A percentile compares a stretch with the other conserved stretches of the same genome.
These are phyloP conservation scores for Mycena metata DNA, from an alignment of 768 basidiomycete species.

Conservation along the genomic window DNA sequence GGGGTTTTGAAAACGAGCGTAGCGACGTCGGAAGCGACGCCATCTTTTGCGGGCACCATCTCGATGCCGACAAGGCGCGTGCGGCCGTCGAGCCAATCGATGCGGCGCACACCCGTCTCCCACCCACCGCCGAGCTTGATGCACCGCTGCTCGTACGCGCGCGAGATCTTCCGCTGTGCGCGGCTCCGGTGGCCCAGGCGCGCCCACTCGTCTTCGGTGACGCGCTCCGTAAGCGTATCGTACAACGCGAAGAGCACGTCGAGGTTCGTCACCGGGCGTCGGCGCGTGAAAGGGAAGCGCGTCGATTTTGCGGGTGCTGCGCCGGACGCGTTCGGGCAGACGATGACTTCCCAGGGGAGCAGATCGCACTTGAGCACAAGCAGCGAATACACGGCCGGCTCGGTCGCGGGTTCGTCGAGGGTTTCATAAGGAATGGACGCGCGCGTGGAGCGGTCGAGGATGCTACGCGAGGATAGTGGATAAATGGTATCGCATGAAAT, in stretches of 20 bases:
- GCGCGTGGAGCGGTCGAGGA: constrained; percentile 68
- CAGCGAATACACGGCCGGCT: constrained; percentile 64
- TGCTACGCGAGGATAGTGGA: constrained; percentile 68
- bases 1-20: constrained; percentile 33
- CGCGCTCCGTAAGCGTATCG: constrained; percentile 64
- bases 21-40: constrained; percentile 1
- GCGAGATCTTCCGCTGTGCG: constrained; percentile 69
- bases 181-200: constrained; percentile 67
- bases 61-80: constrained; percentile 73
- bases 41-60: constrained; percentile 50
- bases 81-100: constrained; percentile 77
- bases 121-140: constrained; percentile 72
- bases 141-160: constrained; percentile 75
- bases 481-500: constrained; percentile 72
- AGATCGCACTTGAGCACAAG: constrained; percentile 69
- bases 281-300: constrained; percentile 32
- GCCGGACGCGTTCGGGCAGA: constrained; percentile 46
- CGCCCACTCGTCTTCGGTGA: constrained; percentile 77
- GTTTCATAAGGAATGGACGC: constrained; percentile 67
- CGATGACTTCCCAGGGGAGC: constrained; percentile 73
- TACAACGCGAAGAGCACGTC: constrained; percentile 75
- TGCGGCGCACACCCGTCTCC: constrained; percentile 75
- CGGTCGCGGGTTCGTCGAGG: constrained; percentile 74
- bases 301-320: neutral
- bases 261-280: constrained; percentile 64